Evolutionary conservation across 352 stramenopile genomes (phyloP).

Genomic region (Phytophthora uliginosa): DNA sequence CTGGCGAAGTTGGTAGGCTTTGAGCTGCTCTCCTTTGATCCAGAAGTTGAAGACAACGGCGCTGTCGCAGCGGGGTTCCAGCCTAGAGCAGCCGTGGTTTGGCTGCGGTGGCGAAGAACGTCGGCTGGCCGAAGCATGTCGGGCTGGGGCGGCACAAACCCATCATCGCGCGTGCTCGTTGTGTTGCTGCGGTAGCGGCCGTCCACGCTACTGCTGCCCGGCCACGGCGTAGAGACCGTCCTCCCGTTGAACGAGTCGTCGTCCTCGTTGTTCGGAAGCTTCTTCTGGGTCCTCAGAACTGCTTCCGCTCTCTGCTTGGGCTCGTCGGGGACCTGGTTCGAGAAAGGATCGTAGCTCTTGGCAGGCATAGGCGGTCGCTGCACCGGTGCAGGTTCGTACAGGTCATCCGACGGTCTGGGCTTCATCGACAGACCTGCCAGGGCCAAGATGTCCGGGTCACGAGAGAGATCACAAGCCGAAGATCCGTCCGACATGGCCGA

Average conservation of each 20-base stretch:
- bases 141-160: slow-evolving; percentile 8
- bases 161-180: slow-evolving; percentile 19
- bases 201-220: slow-evolving; percentile 20
- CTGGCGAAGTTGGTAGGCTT: slow-evolving; percentile 26
- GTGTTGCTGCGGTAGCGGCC: slow-evolving; percentile 31
- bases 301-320: slow-evolving; percentile 21
- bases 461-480: slow-evolving; percentile 49
- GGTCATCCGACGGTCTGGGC: slow-evolving; percentile 32
- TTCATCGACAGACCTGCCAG: slow-evolving; percentile 63
- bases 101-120: slow-evolving; percentile 42
- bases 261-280: slow-evolving; percentile 8
- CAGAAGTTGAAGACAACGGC: slow-evolving; percentile 20
- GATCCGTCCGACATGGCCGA: slow-evolving; percentile 57
- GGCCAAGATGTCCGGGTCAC: slow-evolving; percentile 64
- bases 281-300: not conserved
- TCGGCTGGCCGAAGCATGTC: slow-evolving; percentile 35
- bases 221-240: slow-evolving; percentile 21
- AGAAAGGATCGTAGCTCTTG: slow-evolving; percentile 25
- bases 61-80: slow-evolving; percentile 37
- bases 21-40: slow-evolving; percentile 10
- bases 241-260: slow-evolving; percentile 14
- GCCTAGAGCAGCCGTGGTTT: slow-evolving; percentile 23
- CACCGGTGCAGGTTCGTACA: slow-evolving; percentile 22
- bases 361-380: slow-evolving; percentile 13
- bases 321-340: slow-evolving; percentile 27